phyloP scores from a whole-genome alignment of 345 rosid species.

The Ceriops tagal region DNA sequence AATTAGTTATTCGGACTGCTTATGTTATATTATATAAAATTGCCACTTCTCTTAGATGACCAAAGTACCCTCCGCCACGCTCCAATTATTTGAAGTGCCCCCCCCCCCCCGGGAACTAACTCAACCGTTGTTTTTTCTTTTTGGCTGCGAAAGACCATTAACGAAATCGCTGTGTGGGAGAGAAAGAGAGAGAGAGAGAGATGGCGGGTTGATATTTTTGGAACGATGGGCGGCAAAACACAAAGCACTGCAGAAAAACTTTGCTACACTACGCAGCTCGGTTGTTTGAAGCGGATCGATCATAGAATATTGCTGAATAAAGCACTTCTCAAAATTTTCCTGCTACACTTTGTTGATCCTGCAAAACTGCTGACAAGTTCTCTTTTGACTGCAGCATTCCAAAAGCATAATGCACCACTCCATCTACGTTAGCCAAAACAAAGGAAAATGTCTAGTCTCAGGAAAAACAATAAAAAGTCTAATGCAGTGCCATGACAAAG shows the following conservation, averaged over 20 bases:
- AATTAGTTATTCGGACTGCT: too few relatives aligned
- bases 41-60: too few relatives aligned
- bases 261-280: slow-evolving; percentile 79
- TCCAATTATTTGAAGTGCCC: too few relatives aligned
- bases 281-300: slow-evolving; percentile 89
- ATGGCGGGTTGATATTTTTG: too few relatives aligned
- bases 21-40: too few relatives aligned
- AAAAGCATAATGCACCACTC: slow-evolving; percentile 85
- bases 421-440: slow-evolving; percentile 54
- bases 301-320: slow-evolving; percentile 91
- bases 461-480: neutral
- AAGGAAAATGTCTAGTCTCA: neutral
- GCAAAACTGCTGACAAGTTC: slow-evolving; percentile 93
- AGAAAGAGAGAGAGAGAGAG: too few relatives aligned
- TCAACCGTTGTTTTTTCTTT: too few relatives aligned
- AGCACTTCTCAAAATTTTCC: slow-evolving; percentile 85
- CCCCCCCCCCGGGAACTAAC: too few relatives aligned
- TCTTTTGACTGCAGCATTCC: slow-evolving; percentile 93
- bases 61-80: too few relatives aligned
- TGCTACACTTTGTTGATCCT: slow-evolving; percentile 84
- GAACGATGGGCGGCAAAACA: too few relatives aligned
- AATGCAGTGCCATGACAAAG: neutral
- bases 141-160: too few relatives aligned
- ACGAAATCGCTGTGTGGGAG: too few relatives aligned
- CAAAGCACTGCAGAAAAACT: slow-evolving; percentile 43